Conservation (phyloP, 805 yeast species). For the Candida maris region DNA sequence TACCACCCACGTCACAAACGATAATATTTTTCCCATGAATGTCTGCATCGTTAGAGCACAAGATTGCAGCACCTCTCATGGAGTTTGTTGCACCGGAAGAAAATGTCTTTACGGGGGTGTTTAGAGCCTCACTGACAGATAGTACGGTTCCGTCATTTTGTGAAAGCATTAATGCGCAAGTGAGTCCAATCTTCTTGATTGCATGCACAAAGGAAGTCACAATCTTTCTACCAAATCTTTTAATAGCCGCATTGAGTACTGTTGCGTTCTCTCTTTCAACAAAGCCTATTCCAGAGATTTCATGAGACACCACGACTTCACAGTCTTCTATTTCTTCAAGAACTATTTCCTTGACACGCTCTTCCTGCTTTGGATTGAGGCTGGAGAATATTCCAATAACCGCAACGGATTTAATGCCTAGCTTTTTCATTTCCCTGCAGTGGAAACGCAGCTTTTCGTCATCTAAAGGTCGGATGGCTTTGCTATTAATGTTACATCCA, state of each 20-base stretch:
- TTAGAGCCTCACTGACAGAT: constrained; percentile 35
- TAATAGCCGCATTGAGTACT: constrained; percentile 42
- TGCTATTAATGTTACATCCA: constrained; percentile 40
- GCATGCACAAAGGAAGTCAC: constrained; percentile 37
- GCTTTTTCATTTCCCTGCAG: constrained; percentile 26
- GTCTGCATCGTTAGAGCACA: constrained; percentile 33
- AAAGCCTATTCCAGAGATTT: constrained; percentile 40
- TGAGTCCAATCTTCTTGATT: constrained; percentile 30
- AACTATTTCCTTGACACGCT: constrained; percentile 31
- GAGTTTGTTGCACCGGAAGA: constrained; percentile 47
- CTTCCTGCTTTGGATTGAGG: constrained; percentile 37
- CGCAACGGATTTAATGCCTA: constrained; percentile 35
- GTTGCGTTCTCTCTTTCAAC: constrained; percentile 45
- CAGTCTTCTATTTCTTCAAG: constrained; percentile 30
- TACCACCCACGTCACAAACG: constrained; percentile 44
- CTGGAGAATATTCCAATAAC: constrained; percentile 39
- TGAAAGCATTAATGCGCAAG: constrained; percentile 37
- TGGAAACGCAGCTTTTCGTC: constrained; percentile 19
- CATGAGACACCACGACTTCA: constrained; percentile 35
- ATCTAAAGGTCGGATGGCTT: constrained; percentile 31
- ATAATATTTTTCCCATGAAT: constrained; percentile 26
- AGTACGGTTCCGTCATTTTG: constrained; percentile 48
- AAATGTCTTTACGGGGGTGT: constrained; percentile 42
- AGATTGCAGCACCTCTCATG: constrained; percentile 43
- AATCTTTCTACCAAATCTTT: constrained; percentile 38